Conservation (phyloP, 768 basidiomycete genomes). For the Leccinum ochraceum region DNA sequence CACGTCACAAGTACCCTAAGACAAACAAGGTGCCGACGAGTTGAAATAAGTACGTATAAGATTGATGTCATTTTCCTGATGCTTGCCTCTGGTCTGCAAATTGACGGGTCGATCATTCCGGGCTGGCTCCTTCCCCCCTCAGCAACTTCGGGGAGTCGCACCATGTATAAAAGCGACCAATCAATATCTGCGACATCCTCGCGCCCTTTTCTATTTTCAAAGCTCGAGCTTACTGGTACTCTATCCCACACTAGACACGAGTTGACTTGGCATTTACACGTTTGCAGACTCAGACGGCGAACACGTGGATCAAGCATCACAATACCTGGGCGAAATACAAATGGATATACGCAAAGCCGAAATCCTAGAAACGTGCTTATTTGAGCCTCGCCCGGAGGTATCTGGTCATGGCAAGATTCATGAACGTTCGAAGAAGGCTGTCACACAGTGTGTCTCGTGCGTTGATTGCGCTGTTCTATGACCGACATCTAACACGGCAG, state of each 20-base stretch:
- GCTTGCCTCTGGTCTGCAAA: constrained; percentile 4
- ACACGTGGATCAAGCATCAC: constrained; percentile 16
- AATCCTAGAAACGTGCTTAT: accelerated
- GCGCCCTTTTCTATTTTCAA: constrained; percentile 29
- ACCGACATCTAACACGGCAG: neutral
- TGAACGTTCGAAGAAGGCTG: constrained; percentile 34
- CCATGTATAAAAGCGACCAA: constrained; percentile 1
- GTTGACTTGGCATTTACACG: constrained; percentile 6
- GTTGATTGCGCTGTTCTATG: constrained; percentile 5
- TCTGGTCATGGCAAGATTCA: constrained; percentile 24
- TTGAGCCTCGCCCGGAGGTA: neutral
- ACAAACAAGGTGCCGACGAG: too few relatives aligned
- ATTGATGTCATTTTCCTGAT: too few relatives aligned
- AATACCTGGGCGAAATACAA: constrained; percentile 24
- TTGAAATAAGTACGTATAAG: too few relatives aligned
- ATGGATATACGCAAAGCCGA: constrained; percentile 13
- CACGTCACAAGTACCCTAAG: too few relatives aligned
- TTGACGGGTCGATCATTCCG: constrained; percentile 21
- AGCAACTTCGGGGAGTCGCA: constrained; percentile 1
- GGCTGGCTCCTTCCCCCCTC: constrained; percentile 13
- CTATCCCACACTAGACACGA: neutral
- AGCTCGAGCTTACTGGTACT: constrained; percentile 32
- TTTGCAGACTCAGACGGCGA: constrained; percentile 32
- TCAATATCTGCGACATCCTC: constrained; percentile 16
- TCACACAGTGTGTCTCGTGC: constrained; percentile 31